A percentile compares a stretch with the other conserved stretches of the same genome.
Evolutionary conservation across 495 filamentous ascomycete genomes (phyloP).

Genomic region (Podospora pseudopauciseta): DNA sequence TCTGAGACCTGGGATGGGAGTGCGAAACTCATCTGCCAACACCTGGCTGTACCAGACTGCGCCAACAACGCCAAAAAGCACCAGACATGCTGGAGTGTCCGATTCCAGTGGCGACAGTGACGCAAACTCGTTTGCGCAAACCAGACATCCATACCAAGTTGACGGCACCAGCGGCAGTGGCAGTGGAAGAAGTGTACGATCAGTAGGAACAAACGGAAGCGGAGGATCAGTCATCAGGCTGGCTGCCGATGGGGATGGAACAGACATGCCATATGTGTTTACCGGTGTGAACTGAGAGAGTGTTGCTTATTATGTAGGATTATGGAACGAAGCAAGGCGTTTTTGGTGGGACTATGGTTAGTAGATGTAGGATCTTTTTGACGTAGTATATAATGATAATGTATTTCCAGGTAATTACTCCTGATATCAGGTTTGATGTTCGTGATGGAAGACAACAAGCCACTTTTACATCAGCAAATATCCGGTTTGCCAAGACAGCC

Average conservation of each 20-base stretch:
- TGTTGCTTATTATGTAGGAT: neutral
- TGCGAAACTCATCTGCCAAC: slow-evolving; percentile 37
- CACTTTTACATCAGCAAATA: neutral
- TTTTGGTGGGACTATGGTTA: neutral
- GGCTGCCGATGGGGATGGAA: slow-evolving; percentile 33
- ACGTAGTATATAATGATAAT: neutral
- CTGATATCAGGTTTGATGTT: neutral
- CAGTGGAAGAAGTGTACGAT: slow-evolving; percentile 33
- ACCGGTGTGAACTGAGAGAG: slow-evolving; percentile 4
- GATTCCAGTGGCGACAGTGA: slow-evolving; percentile 22
- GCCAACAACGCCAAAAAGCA: slow-evolving; percentile 50
- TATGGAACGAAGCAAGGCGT: neutral
- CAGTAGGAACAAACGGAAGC: slow-evolving; percentile 14
- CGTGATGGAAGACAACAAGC: neutral
- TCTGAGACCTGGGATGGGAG: slow-evolving; percentile 26
- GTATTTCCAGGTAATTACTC: neutral
- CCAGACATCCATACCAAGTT: slow-evolving; percentile 33
- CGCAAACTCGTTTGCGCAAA: slow-evolving; percentile 42
- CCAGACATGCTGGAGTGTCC: slow-evolving; percentile 32
- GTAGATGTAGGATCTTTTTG: neutral
- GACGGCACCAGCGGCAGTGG: slow-evolving; percentile 30
- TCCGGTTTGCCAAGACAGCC: neutral
- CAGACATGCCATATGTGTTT: slow-evolving; percentile 44
- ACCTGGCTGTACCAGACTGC: slow-evolving; percentile 47
- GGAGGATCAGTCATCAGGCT: slow-evolving; percentile 37